Conservation (phyloP, 2,329 filamentous ascomycete species). For the Pestalotiopsis sp. region DNA sequence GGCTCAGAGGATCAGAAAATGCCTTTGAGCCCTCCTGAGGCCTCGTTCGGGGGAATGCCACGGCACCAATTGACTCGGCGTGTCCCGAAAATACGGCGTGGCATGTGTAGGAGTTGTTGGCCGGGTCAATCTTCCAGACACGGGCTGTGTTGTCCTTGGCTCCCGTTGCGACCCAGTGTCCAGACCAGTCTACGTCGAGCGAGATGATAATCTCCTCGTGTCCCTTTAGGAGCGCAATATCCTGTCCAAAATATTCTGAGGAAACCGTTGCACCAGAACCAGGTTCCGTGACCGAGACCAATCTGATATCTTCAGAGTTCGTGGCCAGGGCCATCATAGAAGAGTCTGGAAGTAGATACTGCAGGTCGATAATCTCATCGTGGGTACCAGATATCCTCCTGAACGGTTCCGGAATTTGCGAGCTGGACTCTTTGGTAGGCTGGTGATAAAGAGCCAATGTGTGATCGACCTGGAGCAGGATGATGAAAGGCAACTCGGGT, state of each 20-base stretch:
- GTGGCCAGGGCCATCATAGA: constrained; percentile 88
- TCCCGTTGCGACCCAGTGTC: constrained; percentile 93
- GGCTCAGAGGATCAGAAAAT: constrained; percentile 71
- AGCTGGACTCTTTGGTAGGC: constrained; percentile 40
- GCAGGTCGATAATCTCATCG: constrained; percentile 95
- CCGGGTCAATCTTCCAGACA: constrained; percentile 84
- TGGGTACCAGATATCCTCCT: constrained; percentile 92
- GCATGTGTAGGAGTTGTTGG: constrained; percentile 75
- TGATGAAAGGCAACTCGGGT: constrained; percentile 66
- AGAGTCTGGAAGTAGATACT: constrained; percentile 78
- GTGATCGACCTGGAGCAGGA: constrained; percentile 88
- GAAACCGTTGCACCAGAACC: constrained; percentile 32
- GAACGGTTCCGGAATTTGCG: constrained; percentile 53
- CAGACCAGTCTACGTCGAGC: constrained; percentile 93
- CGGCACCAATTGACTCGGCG: constrained; percentile 89
- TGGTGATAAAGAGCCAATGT: constrained; percentile 74
- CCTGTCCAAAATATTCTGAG: constrained; percentile 79
- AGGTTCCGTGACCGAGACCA: constrained; percentile 70
- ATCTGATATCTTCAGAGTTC: constrained; percentile 89
- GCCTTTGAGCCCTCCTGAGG: constrained; percentile 72
- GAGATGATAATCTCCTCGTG: constrained; percentile 97
- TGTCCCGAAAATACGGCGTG: constrained; percentile 86
- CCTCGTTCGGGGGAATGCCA: constrained; percentile 73
- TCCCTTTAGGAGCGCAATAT: constrained; percentile 82
- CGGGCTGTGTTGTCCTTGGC: constrained; percentile 96